Evolutionary conservation across 352 stramenopile species (phyloP), one percentile per base, ranked within the genome.

Genomic region (Globisporangium emineosum): DNA sequence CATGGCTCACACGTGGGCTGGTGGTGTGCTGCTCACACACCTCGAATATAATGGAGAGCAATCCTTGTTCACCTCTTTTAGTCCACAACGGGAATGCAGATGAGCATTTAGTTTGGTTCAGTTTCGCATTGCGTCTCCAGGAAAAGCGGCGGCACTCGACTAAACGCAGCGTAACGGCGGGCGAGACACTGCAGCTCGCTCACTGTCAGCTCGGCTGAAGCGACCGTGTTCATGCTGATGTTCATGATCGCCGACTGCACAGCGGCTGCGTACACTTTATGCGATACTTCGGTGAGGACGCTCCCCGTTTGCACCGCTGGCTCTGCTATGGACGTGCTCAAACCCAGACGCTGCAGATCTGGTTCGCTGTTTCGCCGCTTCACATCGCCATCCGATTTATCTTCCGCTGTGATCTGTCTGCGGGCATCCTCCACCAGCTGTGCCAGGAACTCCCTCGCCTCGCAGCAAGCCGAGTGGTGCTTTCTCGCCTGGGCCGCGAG

Each of bases 131-230:
- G 37, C 37, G 13, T n/a, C 21, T 55, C 57, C 33, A 35, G 32
- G 45, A 60, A 33, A 23, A 54, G 19, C 58, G 58, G 32, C 40
- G 69, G 71, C n/a, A 75, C 69, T 58, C 67, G 63, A 54, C 75
- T 79, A 23, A 71, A 61, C n/a, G 65, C 42, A 21, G 74, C 62
- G 65, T 71, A 73, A n/a, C 64, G 55, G 57, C 55, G 37, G 15
- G 65, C 76, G 17, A 83, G 47, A 27, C 65, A 54, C 52, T 76
- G 75, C 19, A 88, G 23, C 49, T 63, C 45, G 13, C 30, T 15
- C n/a, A 52, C 54, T 15, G 57, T 15, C 3, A 47, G n/a, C n/a
- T n/a, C n/a, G n/a, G n/a, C n/a, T n/a, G n/a, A n/a, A n/a, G n/a
- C n/a, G n/a, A n/a, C n/a, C n/a, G n/a, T n/a, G n/a, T n/a, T n/a